phyloP scores from a whole-genome alignment of 192 early-diverging fungal species.

The Backusella tarrabulga region DNA sequence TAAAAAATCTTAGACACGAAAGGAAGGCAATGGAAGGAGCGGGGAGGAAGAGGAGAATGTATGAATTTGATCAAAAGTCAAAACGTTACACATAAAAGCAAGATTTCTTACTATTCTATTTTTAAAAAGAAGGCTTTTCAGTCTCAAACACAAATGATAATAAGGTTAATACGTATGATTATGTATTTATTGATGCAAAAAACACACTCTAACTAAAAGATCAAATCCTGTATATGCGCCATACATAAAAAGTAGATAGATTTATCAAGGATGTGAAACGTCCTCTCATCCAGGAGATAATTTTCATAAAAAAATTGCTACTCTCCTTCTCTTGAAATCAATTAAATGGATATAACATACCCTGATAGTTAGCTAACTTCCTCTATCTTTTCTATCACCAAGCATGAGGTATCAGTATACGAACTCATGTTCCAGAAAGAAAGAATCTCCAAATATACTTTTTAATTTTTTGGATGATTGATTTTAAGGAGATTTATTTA shows the following conservation, averaged over 20 bases:
- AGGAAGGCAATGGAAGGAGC: neutral
- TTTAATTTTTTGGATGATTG: too few species aligned
- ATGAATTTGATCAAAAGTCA: neutral
- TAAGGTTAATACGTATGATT: too few species aligned
- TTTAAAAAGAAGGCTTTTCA: neutral
- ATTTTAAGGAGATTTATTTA: too few species aligned
- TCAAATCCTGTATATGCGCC: neutral
- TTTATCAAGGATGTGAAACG: neutral
- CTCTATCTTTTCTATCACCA: too few species aligned
- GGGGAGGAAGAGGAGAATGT: neutral
- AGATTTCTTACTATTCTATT: neutral
- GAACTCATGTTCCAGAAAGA: too few species aligned
- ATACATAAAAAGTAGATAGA: neutral
- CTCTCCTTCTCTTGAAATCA: too few species aligned
- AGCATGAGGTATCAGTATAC: too few species aligned
- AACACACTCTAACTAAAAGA: neutral
- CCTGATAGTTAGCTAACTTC: too few species aligned
- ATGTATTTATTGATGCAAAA: neutral
- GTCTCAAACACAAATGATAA: neutral
- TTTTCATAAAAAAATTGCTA: too few species aligned
- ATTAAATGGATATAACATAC: too few species aligned
- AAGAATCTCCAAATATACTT: too few species aligned
- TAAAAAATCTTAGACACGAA: neutral
- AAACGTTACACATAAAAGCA: neutral
- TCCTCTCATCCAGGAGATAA: neutral